A percentile compares a stretch with the other conserved stretches of the same genome.
Evolutionary conservation across 2,329 filamentous ascomycete species (phyloP).

Genomic region (Cercospora berteroae): DNA sequence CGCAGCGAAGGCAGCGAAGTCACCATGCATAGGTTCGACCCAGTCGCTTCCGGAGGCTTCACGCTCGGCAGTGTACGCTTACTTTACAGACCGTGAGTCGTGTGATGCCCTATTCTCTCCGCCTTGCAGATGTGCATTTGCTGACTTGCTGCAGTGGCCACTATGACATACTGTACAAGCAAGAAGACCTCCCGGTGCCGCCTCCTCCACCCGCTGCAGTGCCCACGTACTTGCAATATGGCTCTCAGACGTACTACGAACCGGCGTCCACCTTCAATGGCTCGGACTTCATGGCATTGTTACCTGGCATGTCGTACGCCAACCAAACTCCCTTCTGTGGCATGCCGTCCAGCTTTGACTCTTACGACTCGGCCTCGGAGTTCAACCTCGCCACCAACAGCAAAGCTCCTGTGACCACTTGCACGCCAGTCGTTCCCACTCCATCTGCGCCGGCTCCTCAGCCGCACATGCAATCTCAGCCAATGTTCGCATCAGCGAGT

Average conservation of each 20-base stretch:
- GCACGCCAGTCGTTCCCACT: constrained; percentile 28
- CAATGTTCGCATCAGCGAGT: constrained; percentile 29
- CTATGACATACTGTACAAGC: constrained; percentile 89
- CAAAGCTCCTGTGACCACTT: constrained; percentile 29
- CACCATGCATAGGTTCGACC: constrained; percentile 66
- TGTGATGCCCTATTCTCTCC: constrained; percentile 4
- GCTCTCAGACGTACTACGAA: constrained; percentile 29
- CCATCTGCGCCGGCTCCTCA: constrained; percentile 30
- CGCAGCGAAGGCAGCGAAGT: constrained; percentile 74
- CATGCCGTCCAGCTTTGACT: constrained; percentile 25
- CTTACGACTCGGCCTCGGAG: constrained; percentile 27
- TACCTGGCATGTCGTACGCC: constrained; percentile 48
- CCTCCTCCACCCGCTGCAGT: constrained; percentile 32
- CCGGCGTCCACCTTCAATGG: constrained; percentile 33
- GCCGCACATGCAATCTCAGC: constrained; percentile 32
- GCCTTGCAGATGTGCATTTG: not conserved
- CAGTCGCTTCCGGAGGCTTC: constrained; percentile 42
- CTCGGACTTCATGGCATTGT: constrained; percentile 44
- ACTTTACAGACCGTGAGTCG: constrained; percentile 63
- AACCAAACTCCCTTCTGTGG: constrained; percentile 21
- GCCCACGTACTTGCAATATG: constrained; percentile 39
- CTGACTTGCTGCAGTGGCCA: constrained; percentile 61
- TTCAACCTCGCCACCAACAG: constrained; percentile 30
- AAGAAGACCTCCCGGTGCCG: constrained; percentile 48
- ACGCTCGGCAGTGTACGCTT: constrained; percentile 62